These are phyloP conservation scores for Pholiota adiposa DNA, from an alignment of 1,284 basidiomycete species.

Conservation along the genomic window DNA sequence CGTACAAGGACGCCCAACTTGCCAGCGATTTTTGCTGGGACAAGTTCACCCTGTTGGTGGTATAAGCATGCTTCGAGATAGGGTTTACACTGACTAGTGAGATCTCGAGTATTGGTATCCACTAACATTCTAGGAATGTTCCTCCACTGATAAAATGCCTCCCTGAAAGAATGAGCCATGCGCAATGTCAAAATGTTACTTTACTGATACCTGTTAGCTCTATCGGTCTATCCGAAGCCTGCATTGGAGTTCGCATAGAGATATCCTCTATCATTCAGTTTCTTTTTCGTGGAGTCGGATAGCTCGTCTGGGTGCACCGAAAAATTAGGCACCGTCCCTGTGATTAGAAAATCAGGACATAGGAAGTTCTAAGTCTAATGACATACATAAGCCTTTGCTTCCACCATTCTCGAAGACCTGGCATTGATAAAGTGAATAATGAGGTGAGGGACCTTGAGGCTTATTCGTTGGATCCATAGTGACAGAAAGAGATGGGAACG, in stretches of 20 bases:
- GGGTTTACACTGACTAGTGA: constrained; percentile 48
- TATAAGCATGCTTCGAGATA: too few species aligned
- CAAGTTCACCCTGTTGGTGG: constrained; percentile 52
- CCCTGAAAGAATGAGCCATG: constrained; percentile 25
- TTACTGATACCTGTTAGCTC: constrained; percentile 48
- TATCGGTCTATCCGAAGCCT: constrained; percentile 58
- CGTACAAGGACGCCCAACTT: constrained; percentile 56
- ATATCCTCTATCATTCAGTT: constrained; percentile 55
- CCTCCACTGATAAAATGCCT: constrained; percentile 54
- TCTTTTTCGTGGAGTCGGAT: constrained; percentile 51
- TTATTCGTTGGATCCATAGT: constrained; percentile 58
- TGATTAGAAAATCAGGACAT: constrained; percentile 20
- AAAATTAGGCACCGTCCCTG: constrained; percentile 16
- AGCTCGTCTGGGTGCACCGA: constrained; percentile 55
- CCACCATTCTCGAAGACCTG: constrained; percentile 54
- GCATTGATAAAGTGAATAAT: constrained; percentile 55
- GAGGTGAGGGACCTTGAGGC: constrained; percentile 53
- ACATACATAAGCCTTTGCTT: constrained; percentile 40
- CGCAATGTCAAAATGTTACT: not conserved
- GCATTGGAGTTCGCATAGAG: constrained; percentile 64
- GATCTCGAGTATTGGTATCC: constrained; percentile 59
- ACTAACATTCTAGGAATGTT: constrained; percentile 65
- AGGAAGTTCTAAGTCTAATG: not conserved
- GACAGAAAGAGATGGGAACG: not conserved
- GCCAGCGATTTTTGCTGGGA: constrained; percentile 57